Percentiles rank a stretch among this genome's conserved stretches.
phyloP scores from a whole-genome alignment of 140 eudicot species.

The Cichorium intybus region DNA sequence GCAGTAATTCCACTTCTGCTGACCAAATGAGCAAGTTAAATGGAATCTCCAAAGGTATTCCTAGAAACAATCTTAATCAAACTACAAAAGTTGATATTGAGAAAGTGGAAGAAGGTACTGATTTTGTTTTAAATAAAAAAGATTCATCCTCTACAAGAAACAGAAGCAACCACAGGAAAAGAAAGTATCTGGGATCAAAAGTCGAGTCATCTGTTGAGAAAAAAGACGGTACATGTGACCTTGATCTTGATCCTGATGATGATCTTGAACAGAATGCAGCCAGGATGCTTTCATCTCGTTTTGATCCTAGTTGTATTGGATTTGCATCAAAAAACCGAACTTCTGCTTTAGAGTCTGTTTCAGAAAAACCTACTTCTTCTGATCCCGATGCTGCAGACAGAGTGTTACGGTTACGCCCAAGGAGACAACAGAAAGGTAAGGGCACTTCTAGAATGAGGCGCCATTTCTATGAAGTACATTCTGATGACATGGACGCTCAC shows the following conservation, averaged over 20 bases:
- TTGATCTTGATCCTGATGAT: slow-evolving; percentile 49
- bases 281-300: slow-evolving; percentile 94
- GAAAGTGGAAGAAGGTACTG: slow-evolving; percentile 32
- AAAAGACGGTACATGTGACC: slow-evolving; percentile 19
- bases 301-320: slow-evolving; percentile 87
- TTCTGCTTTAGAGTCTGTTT: slow-evolving; percentile 23
- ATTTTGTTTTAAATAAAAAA: slow-evolving; percentile 35
- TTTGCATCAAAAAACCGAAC: slow-evolving; percentile 39
- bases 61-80: slow-evolving; percentile 29
- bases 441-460: slow-evolving; percentile 60
- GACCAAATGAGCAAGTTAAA: slow-evolving; percentile 27
- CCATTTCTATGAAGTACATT: slow-evolving; percentile 70
- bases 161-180: slow-evolving; percentile 35
- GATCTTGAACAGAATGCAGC: slow-evolving; percentile 97
- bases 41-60: slow-evolving; percentile 17
- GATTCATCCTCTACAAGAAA: slow-evolving; percentile 39
- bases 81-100: slow-evolving; percentile 27
- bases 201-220: slow-evolving; percentile 37
- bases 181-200: slow-evolving; percentile 37
- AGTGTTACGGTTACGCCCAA: slow-evolving; percentile 67
- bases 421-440: slow-evolving; percentile 54
- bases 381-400: slow-evolving; percentile 53
- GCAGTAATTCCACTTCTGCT: slow-evolving; percentile 20
- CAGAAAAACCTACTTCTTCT: slow-evolving; percentile 23
- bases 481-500: slow-evolving; percentile 55